A percentile compares a stretch with the other conserved stretches of the same genome.
Evolutionary conservation across 441 rosid genomes (phyloP).

Genomic region (Adansonia rubrostipa): DNA sequence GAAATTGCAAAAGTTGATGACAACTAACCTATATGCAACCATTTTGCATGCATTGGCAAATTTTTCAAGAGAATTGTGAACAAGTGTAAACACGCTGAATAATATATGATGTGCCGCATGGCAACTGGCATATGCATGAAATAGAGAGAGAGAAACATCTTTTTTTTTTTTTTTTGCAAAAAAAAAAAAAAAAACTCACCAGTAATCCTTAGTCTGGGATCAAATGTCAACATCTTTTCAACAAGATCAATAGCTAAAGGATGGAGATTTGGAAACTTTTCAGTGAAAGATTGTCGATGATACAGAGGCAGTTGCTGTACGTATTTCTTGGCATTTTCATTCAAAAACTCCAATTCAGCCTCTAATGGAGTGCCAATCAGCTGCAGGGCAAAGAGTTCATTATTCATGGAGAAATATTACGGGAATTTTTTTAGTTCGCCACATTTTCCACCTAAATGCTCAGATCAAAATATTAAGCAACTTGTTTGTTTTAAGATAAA

Average conservation of each 20-base stretch:
- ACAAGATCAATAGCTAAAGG: conserved; percentile 73
- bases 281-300: conserved; percentile 72
- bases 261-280: conserved; percentile 66
- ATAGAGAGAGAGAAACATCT: neutral
- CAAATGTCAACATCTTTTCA: conserved; percentile 86
- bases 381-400: conserved; percentile 43
- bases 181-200: conserved; percentile 44
- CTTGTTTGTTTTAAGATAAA: conserved; percentile 1
- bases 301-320: conserved; percentile 55
- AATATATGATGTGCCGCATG: neutral
- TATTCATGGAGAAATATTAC: conserved; percentile 17
- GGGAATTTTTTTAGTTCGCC: neutral
- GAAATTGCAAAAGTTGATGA: neutral
- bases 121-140: neutral
- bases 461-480: neutral
- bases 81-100: neutral
- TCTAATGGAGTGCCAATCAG: conserved; percentile 83
- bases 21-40: neutral
- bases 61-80: neutral
- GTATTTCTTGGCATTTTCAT: conserved; percentile 79
- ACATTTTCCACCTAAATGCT: neutral
- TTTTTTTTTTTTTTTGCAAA: no score
- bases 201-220: conserved; percentile 74
- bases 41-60: neutral
- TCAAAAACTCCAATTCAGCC: conserved; percentile 68